Evolutionary conservation across 768 basidiomycete species (phyloP).

Genomic region (Fomitopsis serialis): DNA sequence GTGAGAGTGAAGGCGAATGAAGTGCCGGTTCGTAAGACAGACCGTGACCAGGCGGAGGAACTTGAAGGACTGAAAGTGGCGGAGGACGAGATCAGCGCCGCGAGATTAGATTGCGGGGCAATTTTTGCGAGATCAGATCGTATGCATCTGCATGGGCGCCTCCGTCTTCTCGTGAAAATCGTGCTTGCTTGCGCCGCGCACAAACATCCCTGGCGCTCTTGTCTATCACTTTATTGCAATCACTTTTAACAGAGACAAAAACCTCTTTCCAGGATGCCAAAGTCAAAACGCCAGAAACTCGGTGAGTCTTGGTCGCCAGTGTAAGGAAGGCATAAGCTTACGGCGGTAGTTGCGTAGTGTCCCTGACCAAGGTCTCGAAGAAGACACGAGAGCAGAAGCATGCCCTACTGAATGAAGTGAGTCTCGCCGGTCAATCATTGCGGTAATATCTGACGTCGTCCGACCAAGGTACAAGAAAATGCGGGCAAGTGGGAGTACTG

Average conservation of each 20-base stretch:
- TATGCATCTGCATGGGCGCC: slow-evolving; percentile 6
- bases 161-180: slow-evolving; percentile 3
- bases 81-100: slow-evolving; percentile 7
- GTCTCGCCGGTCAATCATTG: slow-evolving; percentile 15
- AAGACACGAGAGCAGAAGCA: slow-evolving; percentile 91
- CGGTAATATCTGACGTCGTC: background rate
- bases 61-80: background rate
- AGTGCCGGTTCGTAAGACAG: too few species aligned
- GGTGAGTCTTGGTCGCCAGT: slow-evolving; percentile 45
- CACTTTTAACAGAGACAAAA: background rate
- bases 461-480: slow-evolving; percentile 66
- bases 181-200: slow-evolving; percentile 3
- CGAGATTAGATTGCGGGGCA: slow-evolving; percentile 19
- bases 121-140: slow-evolving; percentile 19
- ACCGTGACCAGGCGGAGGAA: background rate
- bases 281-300: slow-evolving; percentile 84
- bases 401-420: slow-evolving; percentile 73
- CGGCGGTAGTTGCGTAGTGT: slow-evolving; percentile 44
- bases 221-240: too few species aligned
- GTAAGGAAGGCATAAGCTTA: background rate
- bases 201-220: too few species aligned
- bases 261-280: slow-evolving; percentile 56
- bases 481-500: slow-evolving; percentile 91
- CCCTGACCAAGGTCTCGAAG: slow-evolving; percentile 90
- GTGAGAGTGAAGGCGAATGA: too few species aligned